A percentile compares a stretch with the other conserved stretches of the same genome.
Conservation (phyloP, 108 stramenopile genomes). For the Skeletonema potamos region DNA sequence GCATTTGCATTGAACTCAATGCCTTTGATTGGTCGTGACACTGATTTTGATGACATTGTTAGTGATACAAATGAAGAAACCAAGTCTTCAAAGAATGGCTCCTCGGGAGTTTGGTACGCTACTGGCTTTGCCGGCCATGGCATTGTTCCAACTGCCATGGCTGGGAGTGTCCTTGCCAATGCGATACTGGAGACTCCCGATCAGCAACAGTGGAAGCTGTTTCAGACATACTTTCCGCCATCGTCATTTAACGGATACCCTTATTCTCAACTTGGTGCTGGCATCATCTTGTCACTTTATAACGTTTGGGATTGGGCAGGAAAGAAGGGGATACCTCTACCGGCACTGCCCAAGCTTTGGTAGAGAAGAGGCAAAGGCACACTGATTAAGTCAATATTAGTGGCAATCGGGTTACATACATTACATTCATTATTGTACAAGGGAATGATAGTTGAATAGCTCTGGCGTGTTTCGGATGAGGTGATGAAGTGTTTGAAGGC, state of each 20-base stretch:
- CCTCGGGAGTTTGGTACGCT: constrained; percentile 33
- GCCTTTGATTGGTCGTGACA: constrained; percentile 37
- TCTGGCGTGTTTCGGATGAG: background rate
- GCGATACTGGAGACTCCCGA: constrained; percentile 34
- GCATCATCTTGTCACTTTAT: constrained; percentile 23
- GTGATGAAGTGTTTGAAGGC: background rate
- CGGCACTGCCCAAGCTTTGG: constrained; percentile 39
- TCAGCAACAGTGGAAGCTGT: constrained; percentile 33
- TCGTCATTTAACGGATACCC: constrained; percentile 38
- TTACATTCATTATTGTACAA: background rate
- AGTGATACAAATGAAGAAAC: background rate
- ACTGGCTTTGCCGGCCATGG: constrained; percentile 43
- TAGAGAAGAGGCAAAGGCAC: background rate
- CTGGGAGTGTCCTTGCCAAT: constrained; percentile 40
- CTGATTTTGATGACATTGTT: constrained; percentile 26
- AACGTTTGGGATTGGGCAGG: constrained; percentile 36
- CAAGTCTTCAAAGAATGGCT: background rate
- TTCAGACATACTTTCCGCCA: constrained; percentile 40
- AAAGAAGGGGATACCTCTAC: constrained; percentile 36
- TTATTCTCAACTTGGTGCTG: constrained; percentile 25
- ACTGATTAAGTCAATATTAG: too few species aligned
- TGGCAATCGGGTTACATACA: too few species aligned
- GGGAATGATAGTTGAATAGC: background rate
- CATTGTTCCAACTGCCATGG: constrained; percentile 36
- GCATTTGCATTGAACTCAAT: constrained; percentile 28